Percentiles rank a stretch among this genome's conserved stretches.
phyloP scores from a whole-genome alignment of 805 yeast species.

The Starmerella davenportii region DNA sequence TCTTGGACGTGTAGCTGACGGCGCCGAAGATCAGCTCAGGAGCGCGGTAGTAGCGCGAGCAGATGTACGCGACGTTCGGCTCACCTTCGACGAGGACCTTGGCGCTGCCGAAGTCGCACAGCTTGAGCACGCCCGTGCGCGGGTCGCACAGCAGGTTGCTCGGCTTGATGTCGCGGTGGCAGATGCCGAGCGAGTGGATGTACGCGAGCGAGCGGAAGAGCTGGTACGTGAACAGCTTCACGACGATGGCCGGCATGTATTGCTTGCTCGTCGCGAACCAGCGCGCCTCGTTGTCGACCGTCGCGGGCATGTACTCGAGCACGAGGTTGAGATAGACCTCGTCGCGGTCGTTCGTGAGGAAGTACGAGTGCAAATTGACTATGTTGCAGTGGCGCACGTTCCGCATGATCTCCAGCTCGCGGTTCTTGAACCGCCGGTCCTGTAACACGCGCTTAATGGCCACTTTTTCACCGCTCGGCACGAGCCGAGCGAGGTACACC shows the following conservation, averaged over 20 bases:
- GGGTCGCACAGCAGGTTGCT: slow-evolving; percentile 82
- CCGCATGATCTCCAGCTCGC: slow-evolving; percentile 94
- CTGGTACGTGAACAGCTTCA: slow-evolving; percentile 75
- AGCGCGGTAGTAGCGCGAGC: slow-evolving; percentile 92
- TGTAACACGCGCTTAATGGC: slow-evolving; percentile 95
- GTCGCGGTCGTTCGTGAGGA: slow-evolving; percentile 61
- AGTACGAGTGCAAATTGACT: slow-evolving; percentile 72
- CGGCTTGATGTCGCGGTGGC: slow-evolving; percentile 89
- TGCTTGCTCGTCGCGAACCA: slow-evolving; percentile 39
- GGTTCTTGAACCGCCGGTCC: slow-evolving; percentile 85
- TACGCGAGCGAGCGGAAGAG: slow-evolving; percentile 59
- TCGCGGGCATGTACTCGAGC: slow-evolving; percentile 88
- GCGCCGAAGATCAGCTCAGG: slow-evolving; percentile 97
- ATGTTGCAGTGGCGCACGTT: slow-evolving; percentile 69
- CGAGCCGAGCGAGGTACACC: slow-evolving; percentile 72
- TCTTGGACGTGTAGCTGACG: slow-evolving; percentile 86
- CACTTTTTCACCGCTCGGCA: slow-evolving; percentile 58
- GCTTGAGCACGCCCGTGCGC: slow-evolving; percentile 59
- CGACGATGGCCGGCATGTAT: slow-evolving; percentile 76
- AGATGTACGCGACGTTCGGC: slow-evolving; percentile 89
- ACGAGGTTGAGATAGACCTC: slow-evolving; percentile 79
- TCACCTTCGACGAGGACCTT: slow-evolving; percentile 76
- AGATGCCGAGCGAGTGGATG: slow-evolving; percentile 50
- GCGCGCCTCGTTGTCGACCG: slow-evolving; percentile 76
- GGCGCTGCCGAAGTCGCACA: slow-evolving; percentile 95